Evolutionary conservation across 2,329 filamentous ascomycete species (phyloP), one percentile per base, ranked within the genome.

Genomic region (Dothideomycetes sp.): DNA sequence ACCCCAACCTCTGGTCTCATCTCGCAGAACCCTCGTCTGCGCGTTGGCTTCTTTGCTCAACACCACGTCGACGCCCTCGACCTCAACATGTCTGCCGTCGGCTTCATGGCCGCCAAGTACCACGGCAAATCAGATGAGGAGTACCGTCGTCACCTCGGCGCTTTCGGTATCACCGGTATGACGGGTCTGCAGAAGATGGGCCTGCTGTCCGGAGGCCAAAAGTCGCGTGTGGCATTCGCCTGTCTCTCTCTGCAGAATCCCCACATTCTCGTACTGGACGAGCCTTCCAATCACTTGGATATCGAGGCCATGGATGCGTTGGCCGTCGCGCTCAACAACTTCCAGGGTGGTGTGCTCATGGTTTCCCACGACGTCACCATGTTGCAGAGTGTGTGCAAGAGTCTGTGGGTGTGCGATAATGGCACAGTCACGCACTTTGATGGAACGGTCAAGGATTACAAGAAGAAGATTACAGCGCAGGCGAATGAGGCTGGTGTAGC

Each of bases 281-380:
- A 98, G 64, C 91, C 91, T 59, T 94, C 86, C 48, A 98, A 98
- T 69, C 91, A 98, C 63, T 70, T 98, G 53, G 91, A 98, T 76
- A 96, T 98, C 52, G 91, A 98, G 63, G 91, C 91, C 48, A 95
- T 98, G 91, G 91, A 98, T 61, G 89, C 91, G 9, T 70, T 98
- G 38, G 81, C 85, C 4, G 78, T 81, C 19, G 91, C 91, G 12
- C 69, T 98, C 51, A 74, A 78, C 51, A 76, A 80, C 48, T 98
- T 96, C 66, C 75, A 94, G 65, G 91, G 91, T 45, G 91, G 91
- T 60, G 88, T 98, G 41, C 69, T 98, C 53, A 96, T 98, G 87
- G 91, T 98, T 42, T 94, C 84, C 56, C 22, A 98, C 81, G 91
- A 98, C 59, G 91, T 98, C 39, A 96, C 91, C 1, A 95, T 98